These are phyloP conservation scores for Monosporozyma aquatica DNA, from an alignment of 805 yeast species.

Conservation along the genomic window DNA sequence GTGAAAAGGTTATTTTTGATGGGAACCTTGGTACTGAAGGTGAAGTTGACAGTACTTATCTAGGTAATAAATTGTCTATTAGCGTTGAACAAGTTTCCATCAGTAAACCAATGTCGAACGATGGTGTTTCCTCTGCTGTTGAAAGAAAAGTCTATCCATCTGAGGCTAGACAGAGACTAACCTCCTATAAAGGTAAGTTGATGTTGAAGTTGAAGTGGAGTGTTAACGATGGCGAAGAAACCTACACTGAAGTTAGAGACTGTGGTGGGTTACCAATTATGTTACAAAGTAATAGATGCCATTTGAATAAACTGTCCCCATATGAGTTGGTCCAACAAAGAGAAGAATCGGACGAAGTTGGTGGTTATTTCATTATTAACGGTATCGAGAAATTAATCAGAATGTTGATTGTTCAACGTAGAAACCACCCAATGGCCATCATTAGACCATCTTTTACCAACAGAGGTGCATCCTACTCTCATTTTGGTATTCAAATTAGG, in stretches of 20 bases:
- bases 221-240: constrained; percentile 80
- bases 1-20: constrained; percentile 77
- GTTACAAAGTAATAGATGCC: constrained; percentile 88
- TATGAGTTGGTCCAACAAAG: constrained; percentile 62
- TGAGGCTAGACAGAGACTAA: constrained; percentile 84
- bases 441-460: constrained; percentile 89
- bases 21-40: constrained; percentile 29
- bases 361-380: constrained; percentile 92
- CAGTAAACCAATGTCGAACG: constrained; percentile 57
- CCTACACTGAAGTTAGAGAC: constrained; percentile 66
- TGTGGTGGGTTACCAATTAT: constrained; percentile 88
- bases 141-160: constrained; percentile 76
- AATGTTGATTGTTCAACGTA: constrained; percentile 94
- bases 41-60: constrained; percentile 41
- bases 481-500: constrained; percentile 89
- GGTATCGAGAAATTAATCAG: constrained; percentile 95
- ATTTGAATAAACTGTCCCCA: constrained; percentile 76
- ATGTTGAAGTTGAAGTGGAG: constrained; percentile 74
- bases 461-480: constrained; percentile 85
- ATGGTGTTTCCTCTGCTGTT: constrained; percentile 55
- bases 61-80: constrained; percentile 78
- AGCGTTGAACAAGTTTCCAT: constrained; percentile 86
- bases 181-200: constrained; percentile 70
- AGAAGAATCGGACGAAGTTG: constrained; percentile 93
- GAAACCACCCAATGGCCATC: constrained; percentile 97